Base-by-base conservation (phyloP, 225 moss, liverwort and hornwort species). In the Lunularia cruciata region DNA sequence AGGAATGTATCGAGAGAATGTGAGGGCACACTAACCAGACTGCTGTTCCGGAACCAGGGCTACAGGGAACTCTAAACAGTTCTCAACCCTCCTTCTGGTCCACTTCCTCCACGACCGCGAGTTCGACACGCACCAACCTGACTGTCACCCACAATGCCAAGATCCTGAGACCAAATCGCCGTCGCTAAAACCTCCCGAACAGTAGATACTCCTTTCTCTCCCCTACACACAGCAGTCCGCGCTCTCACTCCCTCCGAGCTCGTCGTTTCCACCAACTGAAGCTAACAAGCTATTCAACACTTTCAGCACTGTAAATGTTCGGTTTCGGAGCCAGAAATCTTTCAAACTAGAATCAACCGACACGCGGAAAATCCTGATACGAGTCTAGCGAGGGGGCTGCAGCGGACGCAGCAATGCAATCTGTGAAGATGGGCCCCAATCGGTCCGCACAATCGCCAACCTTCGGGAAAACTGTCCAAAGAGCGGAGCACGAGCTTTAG, bases 71-170 rank as follows among this genome's bases (percentile, higher is more conserved):
- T 31, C 32, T 47, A 20, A 33, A 66, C 47, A 66, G 32, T 49
- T 8, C 31, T 66, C 47, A 15, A 49, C 48, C 45, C 52, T 12
- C 23, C 6, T 13, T 60, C 9, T 12, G 8, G 13, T 14, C 26
- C 61, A 40, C 40, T 37, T 37, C 36, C 59, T 20, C 30, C 8
- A 19, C 11, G 31, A 26, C n/a, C 60, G 7, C 60, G 37, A 61
- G 6, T 39, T 19, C 38, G 37, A 61, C 46, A 35, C 30, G 15
- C 46, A 65, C 64, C 33, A 35, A 51, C 47, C 47, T 65, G 34
- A 26, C 67, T 51, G 23, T 20, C 18, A 33, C 47, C 49, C 51
- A 35, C 67, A 67, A 67, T 67, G 67, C 49, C 67, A 67, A 67
- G 67, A 67, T 67, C 67, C 48, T 49, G 16, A 43, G 18, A 28